These are phyloP conservation scores for Aspergillus quadrilineatus DNA, from an alignment of 2,329 filamentous ascomycete species.

Conservation along the genomic window DNA sequence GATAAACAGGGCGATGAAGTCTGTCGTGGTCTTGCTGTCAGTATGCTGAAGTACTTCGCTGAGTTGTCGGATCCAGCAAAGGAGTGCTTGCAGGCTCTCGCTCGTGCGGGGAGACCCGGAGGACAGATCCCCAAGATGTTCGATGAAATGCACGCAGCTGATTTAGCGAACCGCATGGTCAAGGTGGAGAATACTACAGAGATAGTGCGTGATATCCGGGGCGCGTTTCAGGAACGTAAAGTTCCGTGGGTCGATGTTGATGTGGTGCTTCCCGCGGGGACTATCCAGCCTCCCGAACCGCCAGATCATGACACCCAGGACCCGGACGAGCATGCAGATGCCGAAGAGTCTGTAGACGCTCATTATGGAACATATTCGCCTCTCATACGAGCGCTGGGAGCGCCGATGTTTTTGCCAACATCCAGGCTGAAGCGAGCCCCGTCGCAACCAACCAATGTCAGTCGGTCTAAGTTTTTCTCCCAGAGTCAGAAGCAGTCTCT, in stretches of 20 bases:
- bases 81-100: constrained; percentile 60
- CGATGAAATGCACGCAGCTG: constrained; percentile 87
- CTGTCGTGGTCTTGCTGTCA: constrained; percentile 86
- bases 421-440: constrained; percentile 80
- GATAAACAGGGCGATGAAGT: constrained; percentile 96
- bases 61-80: constrained; percentile 80
- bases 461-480: constrained; percentile 73
- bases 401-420: constrained; percentile 82
- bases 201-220: constrained; percentile 69
- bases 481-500: constrained; percentile 80
- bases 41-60: constrained; percentile 88
- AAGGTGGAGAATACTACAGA: constrained; percentile 74
- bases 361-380: constrained; percentile 78
- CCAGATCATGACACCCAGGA: constrained; percentile 63
- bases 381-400: constrained; percentile 75
- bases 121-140: constrained; percentile 71
- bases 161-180: constrained; percentile 80
- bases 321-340: constrained; percentile 57
- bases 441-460: constrained; percentile 78
- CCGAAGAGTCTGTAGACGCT: constrained; percentile 32
- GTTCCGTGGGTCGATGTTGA: constrained; percentile 85
- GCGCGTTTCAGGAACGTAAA: constrained; percentile 76
- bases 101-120: constrained; percentile 54
- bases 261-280: constrained; percentile 75
- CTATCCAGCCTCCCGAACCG: constrained; percentile 64